Conservation (phyloP, 2,329 filamentous ascomycete species). For the Colletotrichum spaethianum region DNA sequence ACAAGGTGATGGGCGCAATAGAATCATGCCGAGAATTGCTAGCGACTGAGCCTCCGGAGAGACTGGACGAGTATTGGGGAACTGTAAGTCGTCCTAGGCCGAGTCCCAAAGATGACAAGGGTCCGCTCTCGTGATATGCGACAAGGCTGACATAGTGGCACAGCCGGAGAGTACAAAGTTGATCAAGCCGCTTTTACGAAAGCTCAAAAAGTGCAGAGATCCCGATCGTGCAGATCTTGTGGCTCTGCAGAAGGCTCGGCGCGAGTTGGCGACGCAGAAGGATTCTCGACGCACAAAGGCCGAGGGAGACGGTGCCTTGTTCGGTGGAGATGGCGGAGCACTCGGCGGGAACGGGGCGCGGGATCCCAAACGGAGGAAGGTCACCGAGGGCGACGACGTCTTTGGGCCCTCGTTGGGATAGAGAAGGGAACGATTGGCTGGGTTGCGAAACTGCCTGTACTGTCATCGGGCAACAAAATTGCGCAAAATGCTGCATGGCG, state of each 20-base stretch:
- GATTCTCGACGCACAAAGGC: slow-evolving; percentile 55
- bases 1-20: slow-evolving; percentile 66
- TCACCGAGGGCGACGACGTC: slow-evolving; percentile 59
- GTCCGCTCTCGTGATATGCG: neutral
- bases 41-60: slow-evolving; percentile 69
- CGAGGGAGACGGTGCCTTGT: slow-evolving; percentile 61
- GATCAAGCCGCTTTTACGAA: slow-evolving; percentile 74
- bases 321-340: slow-evolving; percentile 53
- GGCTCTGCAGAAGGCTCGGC: slow-evolving; percentile 75
- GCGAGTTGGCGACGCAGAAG: slow-evolving; percentile 63
- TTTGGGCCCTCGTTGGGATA: slow-evolving; percentile 55
- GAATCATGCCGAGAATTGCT: slow-evolving; percentile 68
- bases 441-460: neutral
- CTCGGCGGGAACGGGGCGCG: slow-evolving; percentile 45
- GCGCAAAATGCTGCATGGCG: neutral
- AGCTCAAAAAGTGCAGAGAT: slow-evolving; percentile 81
- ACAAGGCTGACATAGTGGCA: slow-evolving; percentile 49
- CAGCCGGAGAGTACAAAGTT: slow-evolving; percentile 63
- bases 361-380: slow-evolving; percentile 63
- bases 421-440: neutral
- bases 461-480: neutral
- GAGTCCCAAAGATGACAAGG: neutral
- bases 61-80: slow-evolving; percentile 68
- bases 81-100: slow-evolving; percentile 53
- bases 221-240: slow-evolving; percentile 82